Percentiles rank a stretch among this genome's conserved stretches.
Conservation (phyloP, 2,329 filamentous ascomycete genomes). For the Fusarium humuli region DNA sequence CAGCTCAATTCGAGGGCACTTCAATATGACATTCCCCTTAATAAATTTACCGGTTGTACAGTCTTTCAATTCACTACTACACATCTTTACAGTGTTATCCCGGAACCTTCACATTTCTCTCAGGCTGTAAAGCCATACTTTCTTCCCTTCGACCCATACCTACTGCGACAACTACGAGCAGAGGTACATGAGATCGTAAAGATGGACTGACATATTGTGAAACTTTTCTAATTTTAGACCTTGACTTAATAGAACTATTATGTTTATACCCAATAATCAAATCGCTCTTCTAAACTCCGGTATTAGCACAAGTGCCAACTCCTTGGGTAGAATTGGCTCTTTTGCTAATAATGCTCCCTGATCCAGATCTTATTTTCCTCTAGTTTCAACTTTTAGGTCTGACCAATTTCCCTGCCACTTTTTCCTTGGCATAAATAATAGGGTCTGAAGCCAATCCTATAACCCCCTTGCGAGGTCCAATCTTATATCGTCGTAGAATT, state of each 20-base stretch:
- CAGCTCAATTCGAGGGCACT: not conserved
- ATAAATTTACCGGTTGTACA: not conserved
- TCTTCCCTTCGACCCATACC: not conserved
- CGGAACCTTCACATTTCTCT: not conserved
- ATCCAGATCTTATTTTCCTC: not conserved
- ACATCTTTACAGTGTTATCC: not conserved
- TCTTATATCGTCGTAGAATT: not conserved
- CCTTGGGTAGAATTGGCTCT: not conserved
- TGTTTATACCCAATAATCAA: slow-evolving; percentile 5
- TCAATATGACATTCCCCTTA: not conserved
- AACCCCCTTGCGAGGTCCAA: not conserved
- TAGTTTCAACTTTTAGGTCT: not conserved
- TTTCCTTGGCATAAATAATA: not conserved
- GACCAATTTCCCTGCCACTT: not conserved
- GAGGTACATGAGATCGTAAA: not conserved
- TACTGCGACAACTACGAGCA: not conserved
- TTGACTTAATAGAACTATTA: slow-evolving; percentile 3
- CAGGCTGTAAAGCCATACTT: not conserved
- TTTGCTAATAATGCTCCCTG: not conserved
- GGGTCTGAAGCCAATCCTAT: not conserved
- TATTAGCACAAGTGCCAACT: not conserved
- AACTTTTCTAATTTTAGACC: not conserved
- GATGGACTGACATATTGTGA: not conserved
- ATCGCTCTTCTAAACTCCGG: slow-evolving; percentile 5
- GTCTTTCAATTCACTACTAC: not conserved